Percentiles rank a stretch among this genome's conserved stretches.
phyloP scores from a whole-genome alignment of 164 flowering plant genomes.

The Dillenia suffruticosa region DNA sequence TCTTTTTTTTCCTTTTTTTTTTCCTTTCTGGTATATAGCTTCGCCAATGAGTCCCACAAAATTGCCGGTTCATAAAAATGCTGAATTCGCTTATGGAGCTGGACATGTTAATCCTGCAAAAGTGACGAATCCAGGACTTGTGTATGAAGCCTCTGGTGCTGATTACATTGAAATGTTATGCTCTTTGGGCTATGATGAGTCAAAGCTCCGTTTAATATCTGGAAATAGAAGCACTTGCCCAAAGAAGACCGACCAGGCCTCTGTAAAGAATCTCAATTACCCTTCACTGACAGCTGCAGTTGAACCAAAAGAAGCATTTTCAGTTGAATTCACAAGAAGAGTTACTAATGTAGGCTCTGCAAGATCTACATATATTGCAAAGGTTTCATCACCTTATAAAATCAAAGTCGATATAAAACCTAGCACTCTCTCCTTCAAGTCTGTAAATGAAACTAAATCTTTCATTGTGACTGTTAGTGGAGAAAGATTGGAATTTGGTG shows the following conservation, averaged over 20 bases:
- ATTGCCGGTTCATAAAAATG: neutral
- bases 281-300: constrained; percentile 14
- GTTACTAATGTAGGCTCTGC: constrained; percentile 23
- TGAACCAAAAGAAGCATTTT: neutral
- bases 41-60: too few relatives aligned
- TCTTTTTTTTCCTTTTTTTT: too few relatives aligned
- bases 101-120: constrained; percentile 30
- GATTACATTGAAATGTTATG: constrained; percentile 26
- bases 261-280: constrained; percentile 12
- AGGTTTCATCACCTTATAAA: neutral
- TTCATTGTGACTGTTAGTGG: constrained; percentile 7
- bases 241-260: neutral
- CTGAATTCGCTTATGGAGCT: too few relatives aligned
- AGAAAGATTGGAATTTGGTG: neutral
- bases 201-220: constrained; percentile 4
- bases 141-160: constrained; percentile 19
- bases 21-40: too few relatives aligned
- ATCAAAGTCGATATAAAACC: neutral
- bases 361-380: constrained; percentile 13
- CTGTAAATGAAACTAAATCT: constrained; percentile 3
- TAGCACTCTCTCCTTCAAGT: neutral
- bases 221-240: constrained; percentile 7
- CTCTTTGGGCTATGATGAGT: constrained; percentile 5
- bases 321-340: constrained; percentile 10
- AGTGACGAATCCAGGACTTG: constrained; percentile 34